A percentile compares a stretch with the other conserved stretches of the same genome.
These are phyloP conservation scores for Balamuthia mandrillaris DNA, from an alignment of 208 protist genomes.

Conservation along the genomic window DNA sequence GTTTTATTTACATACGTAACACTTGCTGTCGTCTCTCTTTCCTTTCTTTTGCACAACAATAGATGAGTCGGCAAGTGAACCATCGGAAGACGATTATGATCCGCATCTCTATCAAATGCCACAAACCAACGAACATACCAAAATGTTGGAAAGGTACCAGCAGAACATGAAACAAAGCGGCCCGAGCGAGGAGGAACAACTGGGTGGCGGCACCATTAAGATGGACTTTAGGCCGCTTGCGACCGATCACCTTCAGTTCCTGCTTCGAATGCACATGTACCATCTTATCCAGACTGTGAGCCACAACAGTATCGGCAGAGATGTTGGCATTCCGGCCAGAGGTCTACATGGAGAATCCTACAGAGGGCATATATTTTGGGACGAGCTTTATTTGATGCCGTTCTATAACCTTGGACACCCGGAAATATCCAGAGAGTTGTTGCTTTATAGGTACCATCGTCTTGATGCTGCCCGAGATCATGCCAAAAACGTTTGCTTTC, in stretches of 20 bases:
- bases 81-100: no score
- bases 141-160: no score
- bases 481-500: constrained; percentile 2
- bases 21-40: no score
- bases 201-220: background rate
- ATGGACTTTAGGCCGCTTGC: background rate
- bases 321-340: constrained; percentile 36
- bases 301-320: constrained; percentile 13
- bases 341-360: constrained; percentile 51
- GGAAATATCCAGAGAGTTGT: constrained; percentile 19
- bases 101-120: no score
- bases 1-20: no score
- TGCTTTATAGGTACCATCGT: constrained; percentile 42
- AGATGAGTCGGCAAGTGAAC: no score
- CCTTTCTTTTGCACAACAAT: no score
- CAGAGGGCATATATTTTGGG: constrained; percentile 54
- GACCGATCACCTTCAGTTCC: background rate
- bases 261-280: constrained; percentile 35
- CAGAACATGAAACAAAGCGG: no score
- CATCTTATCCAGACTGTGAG: constrained; percentile 30
- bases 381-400: constrained; percentile 47
- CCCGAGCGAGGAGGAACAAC: background rate
- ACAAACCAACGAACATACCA: no score
- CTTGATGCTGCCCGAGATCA: constrained; percentile 30
- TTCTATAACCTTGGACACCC: background rate